Base-by-base conservation (phyloP, 176 grass and related monocot species). In the Carex scoparia region DNA sequence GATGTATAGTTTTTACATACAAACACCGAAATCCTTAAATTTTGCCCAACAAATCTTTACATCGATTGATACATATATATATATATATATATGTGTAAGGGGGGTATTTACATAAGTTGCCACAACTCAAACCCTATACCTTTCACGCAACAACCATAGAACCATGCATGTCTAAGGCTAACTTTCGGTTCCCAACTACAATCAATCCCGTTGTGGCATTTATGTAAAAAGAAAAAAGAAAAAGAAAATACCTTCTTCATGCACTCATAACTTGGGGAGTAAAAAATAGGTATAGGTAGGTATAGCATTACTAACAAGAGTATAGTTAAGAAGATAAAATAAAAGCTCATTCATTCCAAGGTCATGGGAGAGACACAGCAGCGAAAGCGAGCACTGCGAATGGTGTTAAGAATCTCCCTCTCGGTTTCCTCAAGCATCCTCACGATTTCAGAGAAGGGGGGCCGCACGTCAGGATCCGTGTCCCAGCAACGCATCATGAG, bases 401-500 rank as follows among this genome's bases (percentile, higher is more conserved):
- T 86, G 15, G 61, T 89, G 65, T 76, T 89, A 13, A 94, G 18
- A 23, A 94, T 83, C 63, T 92, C 93, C 64, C 70, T 84, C 84
- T 94, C 93, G 0, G 86, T 91, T 54, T 23, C 85, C 63, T 94
- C 88, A 46, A 94, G 88, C 88, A 94, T 92, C n/a, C 18, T 49
- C 18, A 94, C 90, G 1, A 94, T 80, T 85, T 94, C 93, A 0
- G 85, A 37, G 53, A 94, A 94, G 10, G 90, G 60, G 0, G 93
- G 93, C 0, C 93, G 88, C 1, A 89, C 70, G 28, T 94, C 88
- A 65, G 93, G 84, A 16, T 90, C 88, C 16, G 90, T 84, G 9
- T 94, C 93, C 93, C 93, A 94, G 56, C 93, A 92, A 30, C 86
- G 86, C 19, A 86, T 89, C 90, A 94, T 94, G 60, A 94, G 91